phyloP scores from a whole-genome alignment of 1,284 basidiomycete genomes.

The Moesziomyces antarcticus region DNA sequence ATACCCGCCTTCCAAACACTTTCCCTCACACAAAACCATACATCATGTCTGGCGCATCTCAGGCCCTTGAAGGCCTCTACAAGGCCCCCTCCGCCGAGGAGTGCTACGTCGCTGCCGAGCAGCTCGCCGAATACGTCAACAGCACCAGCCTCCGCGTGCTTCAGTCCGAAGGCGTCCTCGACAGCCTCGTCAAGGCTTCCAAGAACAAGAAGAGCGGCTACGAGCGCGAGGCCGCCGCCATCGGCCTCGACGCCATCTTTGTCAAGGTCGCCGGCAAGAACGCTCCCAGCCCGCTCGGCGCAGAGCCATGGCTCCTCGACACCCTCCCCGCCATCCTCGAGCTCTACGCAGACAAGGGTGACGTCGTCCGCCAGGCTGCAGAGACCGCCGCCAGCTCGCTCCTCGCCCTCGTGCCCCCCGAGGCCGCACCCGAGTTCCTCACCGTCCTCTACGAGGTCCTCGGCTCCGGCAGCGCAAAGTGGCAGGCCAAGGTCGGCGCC shows the following conservation, averaged over 20 bases:
- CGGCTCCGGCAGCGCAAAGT: conserved; percentile 80
- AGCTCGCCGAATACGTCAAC: conserved; percentile 68
- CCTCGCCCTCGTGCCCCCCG: conserved; percentile 83
- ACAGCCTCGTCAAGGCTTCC: conserved; percentile 71
- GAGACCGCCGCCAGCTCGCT: conserved; percentile 84
- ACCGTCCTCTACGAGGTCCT: conserved; percentile 78
- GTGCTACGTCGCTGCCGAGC: conserved; percentile 65
- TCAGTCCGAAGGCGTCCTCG: conserved; percentile 66
- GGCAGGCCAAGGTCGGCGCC: conserved; percentile 94
- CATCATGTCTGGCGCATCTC: conserved; percentile 36
- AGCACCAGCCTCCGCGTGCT: conserved; percentile 65
- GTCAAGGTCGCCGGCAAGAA: conserved; percentile 67
- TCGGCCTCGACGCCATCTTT: conserved; percentile 72
- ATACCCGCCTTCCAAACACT: background rate
- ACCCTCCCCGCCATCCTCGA: conserved; percentile 84
- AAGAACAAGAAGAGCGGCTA: conserved; percentile 88
- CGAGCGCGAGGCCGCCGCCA: conserved; percentile 89
- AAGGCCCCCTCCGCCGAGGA: conserved; percentile 59
- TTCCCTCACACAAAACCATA: background rate
- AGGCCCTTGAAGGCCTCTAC: conserved; percentile 52
- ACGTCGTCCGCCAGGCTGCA: conserved; percentile 86
- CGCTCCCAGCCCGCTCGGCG: conserved; percentile 75
- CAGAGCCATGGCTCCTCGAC: conserved; percentile 83
- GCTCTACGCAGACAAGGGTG: conserved; percentile 92
- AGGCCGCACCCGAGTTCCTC: conserved; percentile 78